Evolutionary conservation across 495 filamentous ascomycete species (phyloP).

Genomic region (Lasiosphaeria miniovina): DNA sequence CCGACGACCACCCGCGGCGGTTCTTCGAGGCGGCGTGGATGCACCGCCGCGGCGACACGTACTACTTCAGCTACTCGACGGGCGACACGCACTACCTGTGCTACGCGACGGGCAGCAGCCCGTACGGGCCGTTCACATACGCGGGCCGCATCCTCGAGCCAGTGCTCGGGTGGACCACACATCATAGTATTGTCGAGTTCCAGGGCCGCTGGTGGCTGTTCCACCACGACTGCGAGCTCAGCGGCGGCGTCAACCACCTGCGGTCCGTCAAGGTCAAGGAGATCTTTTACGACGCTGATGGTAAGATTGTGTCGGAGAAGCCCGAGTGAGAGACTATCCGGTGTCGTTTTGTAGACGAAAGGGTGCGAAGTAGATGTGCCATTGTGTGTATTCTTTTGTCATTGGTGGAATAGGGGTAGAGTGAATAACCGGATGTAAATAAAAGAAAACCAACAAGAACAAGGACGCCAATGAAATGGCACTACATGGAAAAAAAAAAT

Average conservation of each 20-base stretch:
- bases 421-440: too few species aligned
- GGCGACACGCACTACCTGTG: conserved; percentile 70
- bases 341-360: not conserved
- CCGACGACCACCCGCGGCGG: conserved; percentile 67
- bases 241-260: conserved; percentile 60
- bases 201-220: conserved; percentile 67
- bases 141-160: conserved; percentile 68
- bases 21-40: conserved; percentile 80
- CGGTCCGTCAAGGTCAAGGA: conserved; percentile 68
- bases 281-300: conserved; percentile 65
- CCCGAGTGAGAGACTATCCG: conserved; percentile 16
- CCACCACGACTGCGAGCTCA: conserved; percentile 67
- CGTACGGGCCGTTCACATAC: conserved; percentile 68
- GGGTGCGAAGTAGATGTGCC: conserved; percentile 1
- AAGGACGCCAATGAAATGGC: too few species aligned
- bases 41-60: conserved; percentile 61
- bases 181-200: conserved; percentile 74
- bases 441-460: too few species aligned
- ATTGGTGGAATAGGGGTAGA: too few species aligned
- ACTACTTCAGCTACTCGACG: conserved; percentile 76
- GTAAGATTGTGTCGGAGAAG: conserved; percentile 50
- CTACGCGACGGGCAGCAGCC: conserved; percentile 59
- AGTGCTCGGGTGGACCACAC: conserved; percentile 74
- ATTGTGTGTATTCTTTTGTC: not conserved
- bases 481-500: too few species aligned